phyloP scores from a whole-genome alignment of 2,329 filamentous ascomycete genomes.

The Neofusicoccum parvum region DNA sequence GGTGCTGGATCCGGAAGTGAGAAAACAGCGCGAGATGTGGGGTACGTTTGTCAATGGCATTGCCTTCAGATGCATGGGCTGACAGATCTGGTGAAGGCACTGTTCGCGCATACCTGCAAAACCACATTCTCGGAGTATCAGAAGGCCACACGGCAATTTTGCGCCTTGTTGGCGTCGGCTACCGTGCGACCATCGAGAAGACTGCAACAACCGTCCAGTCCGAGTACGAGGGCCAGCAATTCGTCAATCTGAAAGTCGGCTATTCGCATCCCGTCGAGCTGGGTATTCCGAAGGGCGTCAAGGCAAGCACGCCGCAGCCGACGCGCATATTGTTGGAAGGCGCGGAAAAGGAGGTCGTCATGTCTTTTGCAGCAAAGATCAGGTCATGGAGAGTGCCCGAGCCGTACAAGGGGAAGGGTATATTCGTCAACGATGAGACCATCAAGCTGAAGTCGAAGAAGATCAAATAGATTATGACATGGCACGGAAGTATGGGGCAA shows the following conservation, averaged over 20 bases:
- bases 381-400: slow-evolving; percentile 87
- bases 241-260: slow-evolving; percentile 91
- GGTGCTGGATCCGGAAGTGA: slow-evolving; percentile 67
- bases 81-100: slow-evolving; percentile 64
- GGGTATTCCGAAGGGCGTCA: slow-evolving; percentile 78
- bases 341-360: slow-evolving; percentile 80
- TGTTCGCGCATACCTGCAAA: slow-evolving; percentile 83
- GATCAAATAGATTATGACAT: slow-evolving; percentile 45
- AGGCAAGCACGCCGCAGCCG: slow-evolving; percentile 83
- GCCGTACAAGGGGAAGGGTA: slow-evolving; percentile 99
- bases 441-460: slow-evolving; percentile 97
- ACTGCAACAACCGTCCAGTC: slow-evolving; percentile 67
- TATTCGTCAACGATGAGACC: slow-evolving; percentile 96
- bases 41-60: slow-evolving; percentile 58
- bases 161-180: slow-evolving; percentile 91
- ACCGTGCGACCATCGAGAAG: slow-evolving; percentile 83
- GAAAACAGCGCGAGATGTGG: slow-evolving; percentile 93
- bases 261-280: slow-evolving; percentile 96
- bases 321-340: slow-evolving; percentile 91
- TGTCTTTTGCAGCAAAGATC: slow-evolving; percentile 88
- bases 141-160: slow-evolving; percentile 95
- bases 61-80: not conserved
- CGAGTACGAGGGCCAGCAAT: slow-evolving; percentile 79
- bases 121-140: slow-evolving; percentile 89
- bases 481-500: not conserved